phyloP scores from a whole-genome alignment of 1,139 yeast species.

The Candida freyschussii region DNA sequence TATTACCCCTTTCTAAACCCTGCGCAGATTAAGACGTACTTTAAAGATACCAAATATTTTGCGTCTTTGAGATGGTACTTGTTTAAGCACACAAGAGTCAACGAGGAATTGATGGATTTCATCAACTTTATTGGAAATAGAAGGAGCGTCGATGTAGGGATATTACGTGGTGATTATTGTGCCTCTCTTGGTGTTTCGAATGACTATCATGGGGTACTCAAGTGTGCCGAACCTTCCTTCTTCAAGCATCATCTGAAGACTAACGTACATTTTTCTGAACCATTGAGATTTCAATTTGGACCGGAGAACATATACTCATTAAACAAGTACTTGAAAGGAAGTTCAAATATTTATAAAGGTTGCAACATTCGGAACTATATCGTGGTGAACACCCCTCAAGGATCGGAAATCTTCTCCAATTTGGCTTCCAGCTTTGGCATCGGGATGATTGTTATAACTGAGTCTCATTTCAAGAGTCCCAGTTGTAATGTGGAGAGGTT shows the following conservation, averaged over 20 bases:
- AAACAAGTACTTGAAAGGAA: slow-evolving; percentile 13
- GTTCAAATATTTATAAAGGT: slow-evolving; percentile 6
- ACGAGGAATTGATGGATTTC: slow-evolving; percentile 3
- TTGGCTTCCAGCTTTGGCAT: slow-evolving; percentile 17
- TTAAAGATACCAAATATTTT: slow-evolving; percentile 5
- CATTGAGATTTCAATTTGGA: slow-evolving; percentile 9
- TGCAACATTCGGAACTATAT: slow-evolving; percentile 15
- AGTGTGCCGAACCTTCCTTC: slow-evolving; percentile 8
- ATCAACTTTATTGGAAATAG: slow-evolving; percentile 6
- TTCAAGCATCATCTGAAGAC: slow-evolving; percentile 12
- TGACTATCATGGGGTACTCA: slow-evolving; percentile 11
- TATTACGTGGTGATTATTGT: slow-evolving; percentile 18
- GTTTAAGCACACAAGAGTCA: slow-evolving; percentile 9
- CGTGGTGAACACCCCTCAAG: slow-evolving; percentile 18
- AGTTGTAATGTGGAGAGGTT: slow-evolving; percentile 16
- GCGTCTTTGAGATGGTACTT: slow-evolving; percentile 3
- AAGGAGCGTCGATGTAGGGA: slow-evolving; percentile 15
- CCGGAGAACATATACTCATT: slow-evolving; percentile 2
- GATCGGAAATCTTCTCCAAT: slow-evolving; percentile 19
- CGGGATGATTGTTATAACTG: slow-evolving; percentile 18
- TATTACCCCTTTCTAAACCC: slow-evolving; percentile 20
- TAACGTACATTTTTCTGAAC: slow-evolving; percentile 11
- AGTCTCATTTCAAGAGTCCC: slow-evolving; percentile 12
- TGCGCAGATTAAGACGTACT: slow-evolving; percentile 9
- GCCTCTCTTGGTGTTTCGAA: slow-evolving; percentile 13